phyloP scores from a whole-genome alignment of 331 rosid genomes.

The Stylosanthes scabra region DNA sequence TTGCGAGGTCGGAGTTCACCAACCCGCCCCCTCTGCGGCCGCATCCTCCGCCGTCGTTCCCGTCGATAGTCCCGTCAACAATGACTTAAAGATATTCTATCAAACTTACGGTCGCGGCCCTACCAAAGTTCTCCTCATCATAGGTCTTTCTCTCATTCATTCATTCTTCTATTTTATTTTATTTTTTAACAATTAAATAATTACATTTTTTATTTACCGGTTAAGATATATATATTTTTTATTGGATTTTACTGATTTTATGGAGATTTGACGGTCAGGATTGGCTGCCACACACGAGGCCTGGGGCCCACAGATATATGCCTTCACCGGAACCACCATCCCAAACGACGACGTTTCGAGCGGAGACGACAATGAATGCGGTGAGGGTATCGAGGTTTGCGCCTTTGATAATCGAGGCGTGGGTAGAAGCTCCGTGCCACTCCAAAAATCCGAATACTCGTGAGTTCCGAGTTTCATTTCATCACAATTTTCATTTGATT shows the following conservation, averaged over 20 bases:
- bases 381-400: constrained; percentile 73
- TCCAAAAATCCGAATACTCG: constrained; percentile 72
- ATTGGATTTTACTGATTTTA: constrained; percentile 25
- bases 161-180: not conserved
- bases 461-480: constrained; percentile 47
- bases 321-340: constrained; percentile 56
- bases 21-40: constrained; percentile 23
- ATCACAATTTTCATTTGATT: not conserved
- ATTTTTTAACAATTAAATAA: no score
- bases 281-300: constrained; percentile 86
- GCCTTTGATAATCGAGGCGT: constrained; percentile 96
- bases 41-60: constrained; percentile 27
- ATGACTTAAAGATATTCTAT: constrained; percentile 61
- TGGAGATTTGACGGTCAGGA: constrained; percentile 56
- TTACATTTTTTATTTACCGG: not conserved
- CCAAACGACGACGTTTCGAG: constrained; percentile 57
- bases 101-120: constrained; percentile 82
- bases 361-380: constrained; percentile 46
- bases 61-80: constrained; percentile 46
- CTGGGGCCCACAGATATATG: constrained; percentile 87
- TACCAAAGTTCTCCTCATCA: constrained; percentile 91
- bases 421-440: constrained; percentile 85
- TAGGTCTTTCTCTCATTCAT: constrained; percentile 52
- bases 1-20: constrained; percentile 58
- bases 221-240: not conserved